A percentile compares a stretch with the other conserved stretches of the same genome.
Conservation (phyloP, 169 alveolate genomes). For the Condylostoma magnum region DNA sequence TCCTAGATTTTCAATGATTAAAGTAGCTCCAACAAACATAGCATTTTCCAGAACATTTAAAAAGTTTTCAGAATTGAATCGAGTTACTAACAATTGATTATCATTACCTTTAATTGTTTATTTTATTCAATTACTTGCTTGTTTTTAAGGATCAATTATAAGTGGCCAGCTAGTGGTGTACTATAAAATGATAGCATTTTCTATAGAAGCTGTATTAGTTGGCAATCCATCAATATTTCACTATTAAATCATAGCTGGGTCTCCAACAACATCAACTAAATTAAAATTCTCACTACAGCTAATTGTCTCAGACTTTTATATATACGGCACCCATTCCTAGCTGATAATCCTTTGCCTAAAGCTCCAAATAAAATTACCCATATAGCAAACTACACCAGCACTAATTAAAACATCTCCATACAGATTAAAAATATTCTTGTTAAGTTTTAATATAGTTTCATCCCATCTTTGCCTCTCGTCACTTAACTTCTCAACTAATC, state of each 20-base stretch:
- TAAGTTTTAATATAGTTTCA: slow-evolving; percentile 40
- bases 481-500: slow-evolving; percentile 65
- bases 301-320: slow-evolving; percentile 40
- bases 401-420: slow-evolving; percentile 85
- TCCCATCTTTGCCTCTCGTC: slow-evolving; percentile 71
- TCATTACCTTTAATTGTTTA: slow-evolving; percentile 8
- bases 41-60: slow-evolving; percentile 38
- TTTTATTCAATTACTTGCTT: slow-evolving; percentile 82
- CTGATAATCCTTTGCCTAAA: slow-evolving; percentile 73
- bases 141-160: slow-evolving; percentile 61
- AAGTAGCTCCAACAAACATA: slow-evolving; percentile 49
- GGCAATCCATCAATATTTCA: slow-evolving; percentile 78
- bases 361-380: slow-evolving; percentile 88
- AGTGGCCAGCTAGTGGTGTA: slow-evolving; percentile 50
- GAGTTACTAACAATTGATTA: background rate
- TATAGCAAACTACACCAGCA: slow-evolving; percentile 82
- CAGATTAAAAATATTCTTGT: slow-evolving; percentile 48
- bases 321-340: slow-evolving; percentile 48
- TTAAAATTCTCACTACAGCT: slow-evolving; percentile 52
- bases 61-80: slow-evolving; percentile 28
- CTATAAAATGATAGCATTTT: slow-evolving; percentile 70
- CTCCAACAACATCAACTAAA: slow-evolving; percentile 58
- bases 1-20: slow-evolving; percentile 71
- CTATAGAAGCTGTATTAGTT: slow-evolving; percentile 69
- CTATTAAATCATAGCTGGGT: slow-evolving; percentile 68